Evolutionary conservation across 306 rosid genomes (phyloP).

Genomic region (Cucumis sativus): DNA sequence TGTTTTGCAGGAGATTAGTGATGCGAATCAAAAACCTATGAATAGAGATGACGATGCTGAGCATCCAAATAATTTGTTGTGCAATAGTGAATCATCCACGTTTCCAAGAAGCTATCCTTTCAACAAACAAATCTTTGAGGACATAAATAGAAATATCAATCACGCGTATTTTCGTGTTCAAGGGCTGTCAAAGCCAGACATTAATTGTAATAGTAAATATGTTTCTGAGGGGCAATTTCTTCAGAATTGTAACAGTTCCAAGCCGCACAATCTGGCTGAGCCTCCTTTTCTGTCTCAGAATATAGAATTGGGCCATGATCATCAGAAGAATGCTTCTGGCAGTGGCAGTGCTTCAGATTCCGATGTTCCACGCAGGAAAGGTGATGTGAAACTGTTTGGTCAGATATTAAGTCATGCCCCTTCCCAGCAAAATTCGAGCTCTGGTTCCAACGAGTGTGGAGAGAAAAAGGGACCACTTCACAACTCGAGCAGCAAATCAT

Average conservation of each 20-base stretch:
- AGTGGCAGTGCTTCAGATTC: conserved; percentile 39
- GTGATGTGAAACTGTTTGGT: conserved; percentile 90
- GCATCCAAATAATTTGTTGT: conserved; percentile 10
- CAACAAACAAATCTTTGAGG: conserved; percentile 28
- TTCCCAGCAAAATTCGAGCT: conserved; percentile 28
- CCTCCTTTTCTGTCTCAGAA: conserved; percentile 38
- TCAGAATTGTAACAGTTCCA: conserved; percentile 19
- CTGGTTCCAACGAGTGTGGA: conserved; percentile 30
- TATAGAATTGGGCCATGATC: conserved; percentile 21
- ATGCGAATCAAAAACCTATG: conserved; percentile 5
- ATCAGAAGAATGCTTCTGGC: conserved; percentile 14
- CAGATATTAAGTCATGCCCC: conserved; percentile 64
- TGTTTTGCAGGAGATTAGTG: conserved; percentile 32
- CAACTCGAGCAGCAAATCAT: conserved; percentile 32
- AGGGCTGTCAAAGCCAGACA: conserved; percentile 12
- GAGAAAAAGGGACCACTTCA: conserved; percentile 24
- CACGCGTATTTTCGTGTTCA: conserved; percentile 23
- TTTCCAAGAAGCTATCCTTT: conserved; percentile 42
- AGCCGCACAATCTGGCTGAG: conserved; percentile 22
- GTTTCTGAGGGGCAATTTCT: conserved; percentile 8
- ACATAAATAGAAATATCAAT: conserved; percentile 31
- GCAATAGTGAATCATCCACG: conserved; percentile 26
- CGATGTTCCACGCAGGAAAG: conserved; percentile 51
- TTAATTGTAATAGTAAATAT: conserved; percentile 5
- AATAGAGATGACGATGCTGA: conserved; percentile 4